A percentile compares a stretch with the other conserved stretches of the same genome.
Evolutionary conservation across 2,329 filamentous ascomycete species (phyloP).

Genomic region (Sordariomycetes sp.): DNA sequence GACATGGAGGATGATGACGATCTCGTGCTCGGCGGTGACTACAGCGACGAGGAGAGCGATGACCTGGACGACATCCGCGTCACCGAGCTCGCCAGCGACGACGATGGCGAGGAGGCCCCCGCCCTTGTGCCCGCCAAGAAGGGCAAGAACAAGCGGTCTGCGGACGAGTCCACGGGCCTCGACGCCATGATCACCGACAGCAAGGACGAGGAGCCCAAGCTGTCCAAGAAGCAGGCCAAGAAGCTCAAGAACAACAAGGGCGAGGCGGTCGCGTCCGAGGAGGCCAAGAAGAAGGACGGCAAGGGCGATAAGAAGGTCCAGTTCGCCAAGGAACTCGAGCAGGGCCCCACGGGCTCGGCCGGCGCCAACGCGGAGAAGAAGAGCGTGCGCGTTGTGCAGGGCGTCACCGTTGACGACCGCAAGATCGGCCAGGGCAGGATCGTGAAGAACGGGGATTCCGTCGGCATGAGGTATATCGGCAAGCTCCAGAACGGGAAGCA

Average conservation of each 20-base stretch:
- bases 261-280: slow-evolving; percentile 58
- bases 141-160: slow-evolving; percentile 90
- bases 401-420: slow-evolving; percentile 91
- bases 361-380: slow-evolving; percentile 31
- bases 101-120: slow-evolving; percentile 67
- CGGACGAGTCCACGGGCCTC: slow-evolving; percentile 57
- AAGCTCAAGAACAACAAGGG: slow-evolving; percentile 99
- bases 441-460: slow-evolving; percentile 81
- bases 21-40: slow-evolving; percentile 58
- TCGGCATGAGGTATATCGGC: slow-evolving; percentile 96
- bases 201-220: slow-evolving; percentile 56
- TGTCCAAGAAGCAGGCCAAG: slow-evolving; percentile 95
- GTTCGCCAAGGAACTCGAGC: slow-evolving; percentile 98
- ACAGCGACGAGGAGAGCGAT: slow-evolving; percentile 64
- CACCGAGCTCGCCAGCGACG: slow-evolving; percentile 71
- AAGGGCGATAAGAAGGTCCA: slow-evolving; percentile 86
- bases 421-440: slow-evolving; percentile 77
- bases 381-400: slow-evolving; percentile 70
- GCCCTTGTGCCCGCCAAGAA: slow-evolving; percentile 49
- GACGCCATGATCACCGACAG: slow-evolving; percentile 76
- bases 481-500: slow-evolving; percentile 92
- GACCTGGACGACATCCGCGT: slow-evolving; percentile 73
- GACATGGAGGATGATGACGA: slow-evolving; percentile 62
- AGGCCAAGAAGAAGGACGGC: slow-evolving; percentile 49
- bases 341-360: slow-evolving; percentile 74